phyloP scores from a whole-genome alignment of 306 rosid genomes.

The Cicer chorassanicum region DNA sequence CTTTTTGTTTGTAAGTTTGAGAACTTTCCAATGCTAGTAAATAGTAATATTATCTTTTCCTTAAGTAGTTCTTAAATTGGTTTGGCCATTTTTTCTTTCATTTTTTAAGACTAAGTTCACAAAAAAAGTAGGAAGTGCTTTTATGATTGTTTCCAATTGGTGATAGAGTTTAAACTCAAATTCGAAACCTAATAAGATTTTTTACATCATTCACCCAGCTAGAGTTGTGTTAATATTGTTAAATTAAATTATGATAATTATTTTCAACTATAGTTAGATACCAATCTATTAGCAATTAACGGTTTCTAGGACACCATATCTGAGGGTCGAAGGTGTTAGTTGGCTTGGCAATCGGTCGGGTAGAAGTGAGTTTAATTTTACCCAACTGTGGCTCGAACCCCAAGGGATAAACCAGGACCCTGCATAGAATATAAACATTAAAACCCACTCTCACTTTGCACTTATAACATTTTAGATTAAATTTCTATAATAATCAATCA shows the following conservation, averaged over 20 bases:
- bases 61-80: background rate
- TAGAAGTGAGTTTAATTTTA: background rate
- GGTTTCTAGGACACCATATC: background rate
- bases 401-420: background rate
- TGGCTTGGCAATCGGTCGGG: background rate
- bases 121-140: background rate
- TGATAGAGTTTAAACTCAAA: background rate
- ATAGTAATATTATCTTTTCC: background rate
- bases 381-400: background rate
- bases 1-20: conserved; percentile 8
- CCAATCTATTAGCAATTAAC: background rate
- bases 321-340: background rate
- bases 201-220: background rate
- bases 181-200: conserved; percentile 12
- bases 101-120: background rate
- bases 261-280: background rate
- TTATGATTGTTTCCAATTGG: conserved; percentile 11
- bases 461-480: background rate
- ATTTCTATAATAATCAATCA: background rate
- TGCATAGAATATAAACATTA: background rate
- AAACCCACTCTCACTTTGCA: background rate
- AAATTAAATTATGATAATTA: background rate
- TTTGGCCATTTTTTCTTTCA: conserved; percentile 5
- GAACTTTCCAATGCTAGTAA: background rate
- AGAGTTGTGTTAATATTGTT: background rate